These are phyloP conservation scores for Suillus alpinus DNA, from an alignment of 768 basidiomycete species.

Conservation along the genomic window DNA sequence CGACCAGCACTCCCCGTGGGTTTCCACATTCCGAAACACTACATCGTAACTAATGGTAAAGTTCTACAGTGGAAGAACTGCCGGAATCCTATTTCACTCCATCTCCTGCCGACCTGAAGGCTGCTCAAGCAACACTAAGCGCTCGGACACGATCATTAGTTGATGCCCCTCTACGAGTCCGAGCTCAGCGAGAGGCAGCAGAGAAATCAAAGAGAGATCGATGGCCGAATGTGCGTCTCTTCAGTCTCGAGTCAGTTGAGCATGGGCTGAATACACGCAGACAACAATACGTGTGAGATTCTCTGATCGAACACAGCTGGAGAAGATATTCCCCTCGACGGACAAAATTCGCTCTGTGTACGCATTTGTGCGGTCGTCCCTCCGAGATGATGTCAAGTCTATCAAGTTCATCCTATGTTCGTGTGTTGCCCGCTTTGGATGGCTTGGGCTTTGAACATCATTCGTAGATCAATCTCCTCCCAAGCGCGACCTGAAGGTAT, in stretches of 20 bases:
- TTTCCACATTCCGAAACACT: conserved; percentile 10
- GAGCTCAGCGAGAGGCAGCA: conserved; percentile 59
- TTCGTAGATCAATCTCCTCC: conserved; percentile 75
- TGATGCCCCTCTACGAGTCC: conserved; percentile 70
- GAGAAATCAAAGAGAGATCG: conserved; percentile 58
- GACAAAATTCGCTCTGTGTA: conserved; percentile 82
- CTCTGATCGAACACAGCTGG: conserved; percentile 76
- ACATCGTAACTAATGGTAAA: conserved; percentile 4
- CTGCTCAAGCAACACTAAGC: conserved; percentile 59
- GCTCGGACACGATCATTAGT: conserved; percentile 60
- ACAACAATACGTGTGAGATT: conserved; percentile 83
- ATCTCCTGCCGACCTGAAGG: conserved; percentile 66
- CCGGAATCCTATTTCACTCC: conserved; percentile 77
- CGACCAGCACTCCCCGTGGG: conserved; percentile 33
- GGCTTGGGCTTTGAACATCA: conserved; percentile 2
- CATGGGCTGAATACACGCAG: conserved; percentile 37
- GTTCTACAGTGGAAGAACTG: conserved; percentile 41
- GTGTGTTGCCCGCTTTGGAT: conserved; percentile 23
- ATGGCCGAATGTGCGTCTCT: conserved; percentile 63
- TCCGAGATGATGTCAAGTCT: conserved; percentile 73
- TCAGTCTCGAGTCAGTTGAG: not conserved
- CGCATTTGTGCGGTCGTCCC: conserved; percentile 71
- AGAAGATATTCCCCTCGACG: conserved; percentile 72
- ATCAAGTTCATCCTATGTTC: conserved; percentile 84
- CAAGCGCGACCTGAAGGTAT: conserved; percentile 78